These are phyloP conservation scores for Fonsecaea nubica DNA, from an alignment of 2,329 filamentous ascomycete species.

Conservation along the genomic window DNA sequence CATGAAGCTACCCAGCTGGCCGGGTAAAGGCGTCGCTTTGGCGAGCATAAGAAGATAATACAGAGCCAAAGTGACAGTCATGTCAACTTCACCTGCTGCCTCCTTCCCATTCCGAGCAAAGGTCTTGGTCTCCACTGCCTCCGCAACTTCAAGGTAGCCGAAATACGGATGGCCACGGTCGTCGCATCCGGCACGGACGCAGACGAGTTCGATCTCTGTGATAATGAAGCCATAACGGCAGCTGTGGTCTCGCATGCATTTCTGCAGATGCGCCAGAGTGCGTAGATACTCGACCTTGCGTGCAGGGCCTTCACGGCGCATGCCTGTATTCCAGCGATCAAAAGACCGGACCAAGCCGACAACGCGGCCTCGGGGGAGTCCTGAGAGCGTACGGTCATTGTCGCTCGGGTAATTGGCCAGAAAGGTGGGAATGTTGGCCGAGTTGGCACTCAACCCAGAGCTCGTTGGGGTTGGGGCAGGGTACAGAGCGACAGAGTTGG, in stretches of 20 bases:
- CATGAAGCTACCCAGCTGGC: conserved; percentile 63
- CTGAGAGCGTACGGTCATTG: conserved; percentile 55
- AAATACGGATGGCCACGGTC: conserved; percentile 75
- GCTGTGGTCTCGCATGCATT: conserved; percentile 89
- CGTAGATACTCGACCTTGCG: conserved; percentile 89
- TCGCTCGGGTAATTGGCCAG: conserved; percentile 62
- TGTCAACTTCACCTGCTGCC: conserved; percentile 41
- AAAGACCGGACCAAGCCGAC: conserved; percentile 90
- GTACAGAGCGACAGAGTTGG: conserved; percentile 61
- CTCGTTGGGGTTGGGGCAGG: conserved; percentile 46
- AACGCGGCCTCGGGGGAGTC: conserved; percentile 65
- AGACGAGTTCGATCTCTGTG: conserved; percentile 91
- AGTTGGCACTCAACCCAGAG: conserved; percentile 46
- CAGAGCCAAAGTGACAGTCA: conserved; percentile 66
- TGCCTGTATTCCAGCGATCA: conserved; percentile 92
- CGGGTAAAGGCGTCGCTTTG: conserved; percentile 64
- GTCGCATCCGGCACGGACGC: conserved; percentile 78
- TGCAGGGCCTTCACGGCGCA: conserved; percentile 83
- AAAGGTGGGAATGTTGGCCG: conserved; percentile 58
- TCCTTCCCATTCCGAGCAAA: conserved; percentile 35
- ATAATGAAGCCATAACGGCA: conserved; percentile 96
- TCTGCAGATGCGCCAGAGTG: conserved; percentile 83
- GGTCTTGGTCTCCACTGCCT: conserved; percentile 62
- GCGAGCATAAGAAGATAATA: conserved; percentile 72
- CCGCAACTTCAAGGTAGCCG: conserved; percentile 79